A percentile compares a stretch with the other conserved stretches of the same genome.
Conservation (phyloP, 2,329 filamentous ascomycete genomes). For the Diaporthe sp. region DNA sequence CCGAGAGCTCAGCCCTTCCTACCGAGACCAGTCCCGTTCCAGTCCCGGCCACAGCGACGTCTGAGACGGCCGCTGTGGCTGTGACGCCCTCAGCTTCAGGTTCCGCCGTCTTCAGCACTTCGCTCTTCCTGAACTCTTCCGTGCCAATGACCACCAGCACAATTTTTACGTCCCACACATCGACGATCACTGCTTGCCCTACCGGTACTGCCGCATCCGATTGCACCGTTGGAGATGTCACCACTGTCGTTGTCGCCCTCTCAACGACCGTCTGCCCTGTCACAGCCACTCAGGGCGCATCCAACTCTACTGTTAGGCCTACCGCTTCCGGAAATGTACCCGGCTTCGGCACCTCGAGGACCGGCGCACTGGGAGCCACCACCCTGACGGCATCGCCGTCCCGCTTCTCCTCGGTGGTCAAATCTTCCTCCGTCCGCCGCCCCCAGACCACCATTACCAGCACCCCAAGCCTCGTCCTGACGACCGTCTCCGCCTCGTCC, state of each 20-base stretch:
- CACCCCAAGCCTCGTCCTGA: slow-evolving; percentile 4
- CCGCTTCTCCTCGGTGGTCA: neutral
- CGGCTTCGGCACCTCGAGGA: neutral
- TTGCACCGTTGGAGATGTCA: slow-evolving; percentile 28
- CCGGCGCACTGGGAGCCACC: slow-evolving; percentile 3
- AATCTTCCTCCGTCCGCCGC: slow-evolving; percentile 1
- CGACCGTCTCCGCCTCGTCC: slow-evolving; percentile 12
- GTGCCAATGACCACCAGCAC: slow-evolving; percentile 32
- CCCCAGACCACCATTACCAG: slow-evolving; percentile 26
- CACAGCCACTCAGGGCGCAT: slow-evolving; percentile 12
- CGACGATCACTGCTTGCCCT: slow-evolving; percentile 28
- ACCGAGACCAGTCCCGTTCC: slow-evolving; percentile 3
- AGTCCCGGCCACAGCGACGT: slow-evolving; percentile 29
- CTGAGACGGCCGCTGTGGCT: slow-evolving; percentile 11
- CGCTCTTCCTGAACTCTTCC: neutral
- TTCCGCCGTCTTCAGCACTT: neutral
- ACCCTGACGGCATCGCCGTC: neutral
- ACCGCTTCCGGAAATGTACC: neutral
- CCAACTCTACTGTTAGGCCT: neutral
- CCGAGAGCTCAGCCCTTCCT: slow-evolving; percentile 3
- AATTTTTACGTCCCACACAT: slow-evolving; percentile 24
- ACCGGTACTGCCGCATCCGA: slow-evolving; percentile 9
- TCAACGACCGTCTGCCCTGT: slow-evolving; percentile 33
- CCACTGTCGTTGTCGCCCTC: slow-evolving; percentile 23
- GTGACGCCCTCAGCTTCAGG: neutral